These are phyloP conservation scores for Ceratobasidium sp. DNA, from an alignment of 1,284 basidiomycete genomes.

Conservation along the genomic window DNA sequence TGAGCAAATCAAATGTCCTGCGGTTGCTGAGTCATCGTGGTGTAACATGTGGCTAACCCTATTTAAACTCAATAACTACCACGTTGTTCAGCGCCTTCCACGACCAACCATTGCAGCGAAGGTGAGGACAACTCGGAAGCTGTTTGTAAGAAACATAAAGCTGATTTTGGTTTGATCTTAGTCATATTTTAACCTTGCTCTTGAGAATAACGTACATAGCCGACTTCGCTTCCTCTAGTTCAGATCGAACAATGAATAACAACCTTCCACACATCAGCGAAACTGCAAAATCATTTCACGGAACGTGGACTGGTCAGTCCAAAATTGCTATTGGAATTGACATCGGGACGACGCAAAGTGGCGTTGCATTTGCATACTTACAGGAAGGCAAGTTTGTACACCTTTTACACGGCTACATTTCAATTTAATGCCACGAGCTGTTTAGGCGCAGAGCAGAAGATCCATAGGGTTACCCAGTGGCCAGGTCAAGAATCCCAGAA, in stretches of 20 bases:
- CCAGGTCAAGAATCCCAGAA: constrained; percentile 32
- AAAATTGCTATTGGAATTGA: constrained; percentile 38
- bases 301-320: constrained; percentile 19
- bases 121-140: background rate
- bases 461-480: constrained; percentile 39
- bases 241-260: background rate
- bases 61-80: background rate
- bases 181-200: background rate
- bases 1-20: no score
- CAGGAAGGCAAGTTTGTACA: background rate
- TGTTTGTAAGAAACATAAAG: background rate
- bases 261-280: background rate
- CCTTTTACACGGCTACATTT: background rate
- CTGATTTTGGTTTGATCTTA: background rate
- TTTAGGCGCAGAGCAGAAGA: constrained; percentile 5
- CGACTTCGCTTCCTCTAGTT: no score
- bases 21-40: background rate
- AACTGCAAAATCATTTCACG: constrained; percentile 10
- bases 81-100: background rate
- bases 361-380: constrained; percentile 25
- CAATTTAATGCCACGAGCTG: background rate
- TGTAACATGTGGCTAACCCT: constrained; percentile 5
- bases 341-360: constrained; percentile 29
- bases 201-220: background rate
- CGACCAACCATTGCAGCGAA: background rate